Base-by-base conservation (phyloP, 495 filamentous ascomycete species). In the Trichoderma virens region DNA sequence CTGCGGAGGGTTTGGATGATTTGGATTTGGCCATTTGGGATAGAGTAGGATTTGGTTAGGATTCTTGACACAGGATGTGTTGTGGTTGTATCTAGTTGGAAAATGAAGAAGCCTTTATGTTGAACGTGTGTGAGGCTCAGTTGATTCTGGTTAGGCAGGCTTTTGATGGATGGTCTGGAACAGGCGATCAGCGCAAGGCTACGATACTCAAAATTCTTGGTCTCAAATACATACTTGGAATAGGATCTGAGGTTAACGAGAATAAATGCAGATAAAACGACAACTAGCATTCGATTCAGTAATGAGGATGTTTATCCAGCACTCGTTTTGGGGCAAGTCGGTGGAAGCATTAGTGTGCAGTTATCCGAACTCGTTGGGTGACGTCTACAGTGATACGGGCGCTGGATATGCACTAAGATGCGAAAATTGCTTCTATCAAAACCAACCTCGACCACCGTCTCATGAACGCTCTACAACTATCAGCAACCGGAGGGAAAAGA, bases 1-100 rank as follows among this genome's bases (percentile, higher is more conserved):
- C 16, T 66, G 67, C 63, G 69, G 60, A 43, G 65, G 68, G 65
- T 67, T 35, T 51, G 25, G 18, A 27, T 1, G 38, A 27, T 27
- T 56, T 59, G 27, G 43, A 8, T 30, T 62, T 62, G 3, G 61
- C 38, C 61, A 62, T 62, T 56, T 51, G 18, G 43, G 20, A 2
- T 13, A 56, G 23, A 18, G 3, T 23, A 28, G 9, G 18, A 2
- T 56, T 1, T 27, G 8, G 13, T 28, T 11, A 56, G 13, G 1
- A 28, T 7, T 45, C 9, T 8, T 18, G 41, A 45, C 16, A 16
- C 8, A 45, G 41, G 5, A 18, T 18, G 41, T 13, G 6, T 35
- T 35, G 34, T 7, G 2, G 34, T 35, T 35, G 34, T 35, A 35
- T 35, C 0, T 7, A 35, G 11, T 11, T 11, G 6, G 34, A 7